phyloP scores from a whole-genome alignment of 805 yeast genomes.

The Isabelozyma gotoi region DNA sequence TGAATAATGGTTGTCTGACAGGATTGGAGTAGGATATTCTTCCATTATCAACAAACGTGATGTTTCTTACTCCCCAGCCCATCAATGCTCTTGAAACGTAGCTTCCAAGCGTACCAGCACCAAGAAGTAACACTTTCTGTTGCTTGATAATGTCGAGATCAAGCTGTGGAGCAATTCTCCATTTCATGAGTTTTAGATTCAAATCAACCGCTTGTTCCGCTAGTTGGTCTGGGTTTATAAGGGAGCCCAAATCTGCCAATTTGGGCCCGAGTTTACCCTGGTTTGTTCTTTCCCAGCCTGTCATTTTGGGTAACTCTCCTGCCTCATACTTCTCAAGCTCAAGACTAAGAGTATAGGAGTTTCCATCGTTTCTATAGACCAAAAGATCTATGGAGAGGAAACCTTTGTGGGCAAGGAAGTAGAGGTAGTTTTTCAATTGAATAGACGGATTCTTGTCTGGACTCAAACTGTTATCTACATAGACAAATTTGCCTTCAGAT shows the following conservation, averaged over 20 bases:
- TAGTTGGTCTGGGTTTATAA: conserved; percentile 76
- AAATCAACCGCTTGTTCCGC: conserved; percentile 93
- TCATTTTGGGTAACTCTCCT: conserved; percentile 38
- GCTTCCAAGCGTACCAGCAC: conserved; percentile 95
- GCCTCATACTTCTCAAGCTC: conserved; percentile 7
- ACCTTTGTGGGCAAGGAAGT: conserved; percentile 37
- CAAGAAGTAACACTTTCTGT: conserved; percentile 74
- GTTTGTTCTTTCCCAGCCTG: conserved; percentile 90
- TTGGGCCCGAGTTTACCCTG: conserved; percentile 78
- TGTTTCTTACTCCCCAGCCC: conserved; percentile 91
- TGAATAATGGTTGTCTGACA: conserved; percentile 87
- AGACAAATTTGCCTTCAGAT: conserved; percentile 19
- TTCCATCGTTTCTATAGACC: conserved; percentile 20
- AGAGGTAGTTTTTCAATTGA: conserved; percentile 58
- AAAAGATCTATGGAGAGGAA: conserved; percentile 16
- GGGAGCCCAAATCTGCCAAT: conserved; percentile 74
- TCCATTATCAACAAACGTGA: conserved; percentile 90
- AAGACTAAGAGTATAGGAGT: conserved; percentile 16
- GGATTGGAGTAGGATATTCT: conserved; percentile 90
- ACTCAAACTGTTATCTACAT: conserved; percentile 31
- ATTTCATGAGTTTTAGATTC: conserved; percentile 89
- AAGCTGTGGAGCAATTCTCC: conserved; percentile 88
- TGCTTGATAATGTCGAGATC: conserved; percentile 63
- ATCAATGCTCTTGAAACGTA: conserved; percentile 81
- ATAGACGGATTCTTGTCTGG: conserved; percentile 42